Evolutionary conservation across 352 stramenopile genomes (phyloP), one percentile per base, ranked within the genome.

Genomic region (Blastocystis hominis): DNA sequence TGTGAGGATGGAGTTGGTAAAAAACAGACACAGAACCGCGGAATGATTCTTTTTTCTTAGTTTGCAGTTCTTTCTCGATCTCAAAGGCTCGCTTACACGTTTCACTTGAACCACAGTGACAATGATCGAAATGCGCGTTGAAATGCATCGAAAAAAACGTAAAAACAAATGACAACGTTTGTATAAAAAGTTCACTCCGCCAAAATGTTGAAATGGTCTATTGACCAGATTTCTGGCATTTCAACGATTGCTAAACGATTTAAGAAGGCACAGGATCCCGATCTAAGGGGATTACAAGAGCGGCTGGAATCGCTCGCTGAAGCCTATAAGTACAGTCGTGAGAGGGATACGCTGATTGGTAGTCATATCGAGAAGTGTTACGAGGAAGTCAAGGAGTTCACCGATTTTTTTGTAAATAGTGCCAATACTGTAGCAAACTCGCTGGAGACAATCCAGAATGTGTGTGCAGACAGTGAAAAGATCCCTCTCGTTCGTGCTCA

Each of bases 351-450:
- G 17, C 0, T 50, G 7, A 69, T 47, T 54, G 0, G 1, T 68
- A 84, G 72, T 69, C 53, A 84, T 64, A 84, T 84, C 46, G 72
- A 84, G 42, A 47, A 69, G 54, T 63, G 47, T 66, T 84, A 53
- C 20, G 53, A 68, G 6, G 30, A n/a, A 68, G 50, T 84, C 30
- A 34, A 30, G 20, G 72, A 84, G 40, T 84, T 84, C 36, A 42
- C 55, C 24, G 10, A 9, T 17, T 68, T 53, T 7, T 34, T 84
- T 44, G 34, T 38, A 34, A 68, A 17, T 34, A 66, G 72, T 34
- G 34, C 68, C 20, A 30, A 5, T 40, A 66, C 72, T 47, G 34
- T 84, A 24, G 17, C 46, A 40, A 36, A 6, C 15, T 38, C 24
- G 20, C 38, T 69, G 15, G 15, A 50, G 30, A 42, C 36, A 13